phyloP scores from a whole-genome alignment of 768 basidiomycete genomes.

The Favolaschia claudopus region DNA sequence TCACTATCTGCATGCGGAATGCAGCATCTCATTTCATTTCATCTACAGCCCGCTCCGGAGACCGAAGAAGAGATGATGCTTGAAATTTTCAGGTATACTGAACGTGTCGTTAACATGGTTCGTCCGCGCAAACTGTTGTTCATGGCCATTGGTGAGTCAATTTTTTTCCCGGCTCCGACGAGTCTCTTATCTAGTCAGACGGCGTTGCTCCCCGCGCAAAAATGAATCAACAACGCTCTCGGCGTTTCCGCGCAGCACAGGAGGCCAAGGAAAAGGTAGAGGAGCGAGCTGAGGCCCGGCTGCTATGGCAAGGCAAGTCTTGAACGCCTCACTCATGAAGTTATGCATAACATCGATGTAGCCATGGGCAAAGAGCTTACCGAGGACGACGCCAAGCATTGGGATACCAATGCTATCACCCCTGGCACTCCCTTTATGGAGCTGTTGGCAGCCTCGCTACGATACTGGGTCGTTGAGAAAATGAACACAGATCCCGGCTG shows the following conservation, averaged over 20 bases:
- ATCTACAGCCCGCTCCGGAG: slow-evolving; percentile 85
- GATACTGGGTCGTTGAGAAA: slow-evolving; percentile 97
- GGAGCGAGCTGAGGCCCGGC: slow-evolving; percentile 81
- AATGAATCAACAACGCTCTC: slow-evolving; percentile 99
- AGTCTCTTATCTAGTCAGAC: slow-evolving; percentile 53
- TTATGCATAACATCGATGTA: slow-evolving; percentile 35
- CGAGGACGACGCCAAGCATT: slow-evolving; percentile 87
- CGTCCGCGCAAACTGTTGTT: slow-evolving; percentile 93
- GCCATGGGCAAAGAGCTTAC: slow-evolving; percentile 92
- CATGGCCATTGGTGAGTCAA: slow-evolving; percentile 91
- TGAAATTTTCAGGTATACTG: slow-evolving; percentile 96
- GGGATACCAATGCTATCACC: slow-evolving; percentile 99
- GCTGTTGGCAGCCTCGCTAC: slow-evolving; percentile 82
- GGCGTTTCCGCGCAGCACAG: slow-evolving; percentile 94
- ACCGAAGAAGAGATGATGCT: slow-evolving; percentile 99
- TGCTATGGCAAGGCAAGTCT: slow-evolving; percentile 81
- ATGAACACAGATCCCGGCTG: slow-evolving; percentile 96
- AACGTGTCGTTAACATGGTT: slow-evolving; percentile 96
- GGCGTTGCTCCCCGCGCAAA: slow-evolving; percentile 98
- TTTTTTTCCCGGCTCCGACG: neutral
- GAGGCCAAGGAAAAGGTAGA: slow-evolving; percentile 96
- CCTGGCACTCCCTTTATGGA: slow-evolving; percentile 99
- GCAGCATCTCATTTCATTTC: slow-evolving; percentile 4
- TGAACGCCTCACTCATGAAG: neutral
- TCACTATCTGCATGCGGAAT: neutral